Percentiles rank a stretch among this genome's conserved stretches.
phyloP scores from a whole-genome alignment of 176 grass and related monocot species.

The Saccharum officinarum region DNA sequence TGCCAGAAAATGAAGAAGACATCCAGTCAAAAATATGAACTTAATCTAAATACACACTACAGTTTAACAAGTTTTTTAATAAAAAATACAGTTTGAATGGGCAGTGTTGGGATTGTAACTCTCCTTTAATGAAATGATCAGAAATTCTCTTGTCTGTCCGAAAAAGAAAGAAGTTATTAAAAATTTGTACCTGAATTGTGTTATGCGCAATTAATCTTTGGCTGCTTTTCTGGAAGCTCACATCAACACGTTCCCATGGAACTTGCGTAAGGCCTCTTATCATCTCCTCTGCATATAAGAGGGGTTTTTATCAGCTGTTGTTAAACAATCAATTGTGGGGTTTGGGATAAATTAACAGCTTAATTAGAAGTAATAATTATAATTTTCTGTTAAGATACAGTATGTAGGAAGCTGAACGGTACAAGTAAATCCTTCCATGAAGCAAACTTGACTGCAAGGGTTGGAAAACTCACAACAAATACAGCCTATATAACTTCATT shows the following conservation, averaged over 20 bases:
- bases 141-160: background rate
- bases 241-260: constrained; percentile 93
- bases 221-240: constrained; percentile 95
- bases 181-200: constrained; percentile 75
- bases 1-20: constrained; percentile 5
- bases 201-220: constrained; percentile 98
- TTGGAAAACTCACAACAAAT: background rate
- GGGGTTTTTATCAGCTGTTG: constrained; percentile 36
- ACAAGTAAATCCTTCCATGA: background rate
- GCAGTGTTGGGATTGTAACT: background rate
- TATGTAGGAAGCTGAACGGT: background rate
- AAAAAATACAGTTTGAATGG: background rate
- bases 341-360: constrained; percentile 12
- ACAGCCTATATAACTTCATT: constrained; percentile 7
- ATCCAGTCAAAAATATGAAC: background rate
- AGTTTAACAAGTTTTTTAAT: background rate
- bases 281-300: constrained; percentile 80
- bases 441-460: background rate
- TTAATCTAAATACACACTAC: background rate
- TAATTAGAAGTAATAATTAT: constrained; percentile 7
- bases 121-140: background rate
- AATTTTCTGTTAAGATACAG: background rate
- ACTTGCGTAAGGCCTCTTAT: constrained; percentile 90
- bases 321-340: background rate
- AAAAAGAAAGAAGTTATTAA: background rate